A percentile compares a stretch with the other conserved stretches of the same genome.
Evolutionary conservation across 2,329 filamentous ascomycete genomes (phyloP).

Genomic region (Colletotrichum caudatum): DNA sequence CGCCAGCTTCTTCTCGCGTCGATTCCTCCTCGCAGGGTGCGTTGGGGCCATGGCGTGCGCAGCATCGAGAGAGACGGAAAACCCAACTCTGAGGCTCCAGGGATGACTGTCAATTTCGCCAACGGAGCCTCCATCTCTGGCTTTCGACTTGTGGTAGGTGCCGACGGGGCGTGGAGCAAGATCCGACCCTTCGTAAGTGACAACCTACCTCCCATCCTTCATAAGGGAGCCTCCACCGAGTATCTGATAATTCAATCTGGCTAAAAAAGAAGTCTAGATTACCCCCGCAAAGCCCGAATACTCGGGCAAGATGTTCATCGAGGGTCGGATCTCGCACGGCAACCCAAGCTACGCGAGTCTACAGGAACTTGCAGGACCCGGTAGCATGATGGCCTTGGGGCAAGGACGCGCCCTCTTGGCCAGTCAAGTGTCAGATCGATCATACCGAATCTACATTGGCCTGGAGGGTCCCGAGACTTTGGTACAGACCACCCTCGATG

Average conservation of each 20-base stretch:
- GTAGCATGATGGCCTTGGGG: slow-evolving; percentile 16
- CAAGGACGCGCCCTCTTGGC: background rate
- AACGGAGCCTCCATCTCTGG: slow-evolving; percentile 21
- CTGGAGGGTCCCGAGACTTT: slow-evolving; percentile 9
- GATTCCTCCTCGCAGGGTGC: slow-evolving; percentile 50
- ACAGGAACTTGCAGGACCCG: background rate
- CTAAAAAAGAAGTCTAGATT: background rate
- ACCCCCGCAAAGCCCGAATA: slow-evolving; percentile 20
- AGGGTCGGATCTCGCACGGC: slow-evolving; percentile 3
- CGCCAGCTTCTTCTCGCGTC: slow-evolving; percentile 50
- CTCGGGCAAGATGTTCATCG: slow-evolving; percentile 22
- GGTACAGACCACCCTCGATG: background rate
- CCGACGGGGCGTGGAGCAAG: slow-evolving; percentile 35
- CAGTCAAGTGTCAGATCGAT: slow-evolving; percentile 19
- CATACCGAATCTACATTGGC: slow-evolving; percentile 21
- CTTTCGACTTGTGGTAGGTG: slow-evolving; percentile 25
- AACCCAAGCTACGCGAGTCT: slow-evolving; percentile 18
- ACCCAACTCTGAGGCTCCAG: no score
- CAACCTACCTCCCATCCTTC: no score
- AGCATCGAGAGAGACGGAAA: background rate
- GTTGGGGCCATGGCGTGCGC: slow-evolving; percentile 48
- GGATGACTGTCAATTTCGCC: background rate
- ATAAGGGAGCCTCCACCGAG: no score
- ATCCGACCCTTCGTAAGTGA: slow-evolving; percentile 20
- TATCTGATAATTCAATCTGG: background rate